Evolutionary conservation across 495 filamentous ascomycete species (phyloP).

Genomic region (Neurospora hispaniola): DNA sequence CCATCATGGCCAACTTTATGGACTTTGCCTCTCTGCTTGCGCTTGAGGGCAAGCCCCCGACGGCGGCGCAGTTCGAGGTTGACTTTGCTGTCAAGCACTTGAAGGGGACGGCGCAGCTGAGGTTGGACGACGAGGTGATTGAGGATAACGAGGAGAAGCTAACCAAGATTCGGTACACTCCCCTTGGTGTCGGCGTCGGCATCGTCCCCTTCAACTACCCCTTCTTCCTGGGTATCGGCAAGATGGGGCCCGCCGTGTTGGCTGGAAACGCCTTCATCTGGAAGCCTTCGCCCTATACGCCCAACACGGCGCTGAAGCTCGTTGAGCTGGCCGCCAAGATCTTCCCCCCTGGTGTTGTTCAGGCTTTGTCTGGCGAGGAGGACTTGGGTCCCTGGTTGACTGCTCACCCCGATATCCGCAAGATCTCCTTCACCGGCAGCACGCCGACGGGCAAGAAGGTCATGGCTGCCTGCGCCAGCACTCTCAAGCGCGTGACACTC

Average conservation of each 20-base stretch:
- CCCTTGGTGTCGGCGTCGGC: slow-evolving; percentile 43
- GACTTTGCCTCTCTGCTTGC: slow-evolving; percentile 28
- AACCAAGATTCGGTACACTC: slow-evolving; percentile 39
- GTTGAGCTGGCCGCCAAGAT: slow-evolving; percentile 49
- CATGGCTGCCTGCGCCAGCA: slow-evolving; percentile 48
- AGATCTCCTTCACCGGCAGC: slow-evolving; percentile 63
- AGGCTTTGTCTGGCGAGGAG: slow-evolving; percentile 56
- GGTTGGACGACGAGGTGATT: slow-evolving; percentile 9
- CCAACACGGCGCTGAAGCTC: slow-evolving; percentile 55
- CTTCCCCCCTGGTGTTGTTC: slow-evolving; percentile 57
- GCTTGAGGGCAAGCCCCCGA: slow-evolving; percentile 18
- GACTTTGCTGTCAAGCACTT: slow-evolving; percentile 14
- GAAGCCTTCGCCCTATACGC: slow-evolving; percentile 55
- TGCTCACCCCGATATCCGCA: slow-evolving; percentile 49
- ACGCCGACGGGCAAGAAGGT: slow-evolving; percentile 53
- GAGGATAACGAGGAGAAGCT: slow-evolving; percentile 38
- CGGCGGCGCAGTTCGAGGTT: slow-evolving; percentile 23
- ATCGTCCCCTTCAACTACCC: slow-evolving; percentile 60
- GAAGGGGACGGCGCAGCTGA: background rate
- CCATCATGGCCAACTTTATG: slow-evolving; percentile 22
- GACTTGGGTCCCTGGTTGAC: slow-evolving; percentile 49
- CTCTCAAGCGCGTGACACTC: slow-evolving; percentile 45
- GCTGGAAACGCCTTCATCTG: slow-evolving; percentile 55
- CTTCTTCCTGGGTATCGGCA: slow-evolving; percentile 43
- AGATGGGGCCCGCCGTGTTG: slow-evolving; percentile 44